Base-by-base conservation (phyloP, 805 yeast species). In the Candida ascalaphidarum region DNA sequence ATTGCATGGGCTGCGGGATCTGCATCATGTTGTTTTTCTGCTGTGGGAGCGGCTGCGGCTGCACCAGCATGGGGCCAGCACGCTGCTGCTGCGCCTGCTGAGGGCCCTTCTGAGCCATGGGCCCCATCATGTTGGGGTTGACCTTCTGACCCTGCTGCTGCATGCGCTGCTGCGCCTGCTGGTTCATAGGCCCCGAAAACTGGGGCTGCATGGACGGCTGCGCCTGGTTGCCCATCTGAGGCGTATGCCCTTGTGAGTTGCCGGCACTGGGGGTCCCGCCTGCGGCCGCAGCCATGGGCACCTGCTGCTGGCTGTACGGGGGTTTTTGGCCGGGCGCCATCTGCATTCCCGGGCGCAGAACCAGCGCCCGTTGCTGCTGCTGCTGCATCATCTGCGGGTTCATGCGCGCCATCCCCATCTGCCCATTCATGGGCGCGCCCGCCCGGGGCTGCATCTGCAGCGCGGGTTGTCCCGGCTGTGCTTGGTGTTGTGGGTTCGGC, bases 241-340 rank as follows among this genome's bases (percentile, higher is more conserved):
- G 59, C 2, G 59, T 54, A 22, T 46, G 56, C 4, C 43, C 46
- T 18, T 44, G 50, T 5, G 57, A 44, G 15, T 37, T 40, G 47
- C 44, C 12, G 43, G 26, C 21, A 33, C 28, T 25, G 16, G 35
- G 27, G 14, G 25, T 22, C 17, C 26, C 30, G 15, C 26, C 22
- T 13, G 27, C 14, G 12, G 23, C 29, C 3, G 38, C 23, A 25
- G 32, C 34, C 23, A 46, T 27, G n/a, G n/a, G n/a, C n/a, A n/a
- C n/a, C n/a, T n/a, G n/a, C n/a, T n/a, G n/a, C n/a, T n/a, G n/a
- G n/a, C n/a, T n/a, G n/a, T n/a, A n/a, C n/a, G n/a, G n/a, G n/a
- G n/a, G n/a, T n/a, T n/a, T n/a, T n/a, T n/a, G n/a, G n/a, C n/a
- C n/a, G 12, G 41, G 32, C 4, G 47, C 38, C 14, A 52, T 27